A percentile compares a stretch with the other conserved stretches of the same genome.
These are phyloP conservation scores for Agaricus blazei DNA, from an alignment of 768 basidiomycete genomes.

Conservation along the genomic window DNA sequence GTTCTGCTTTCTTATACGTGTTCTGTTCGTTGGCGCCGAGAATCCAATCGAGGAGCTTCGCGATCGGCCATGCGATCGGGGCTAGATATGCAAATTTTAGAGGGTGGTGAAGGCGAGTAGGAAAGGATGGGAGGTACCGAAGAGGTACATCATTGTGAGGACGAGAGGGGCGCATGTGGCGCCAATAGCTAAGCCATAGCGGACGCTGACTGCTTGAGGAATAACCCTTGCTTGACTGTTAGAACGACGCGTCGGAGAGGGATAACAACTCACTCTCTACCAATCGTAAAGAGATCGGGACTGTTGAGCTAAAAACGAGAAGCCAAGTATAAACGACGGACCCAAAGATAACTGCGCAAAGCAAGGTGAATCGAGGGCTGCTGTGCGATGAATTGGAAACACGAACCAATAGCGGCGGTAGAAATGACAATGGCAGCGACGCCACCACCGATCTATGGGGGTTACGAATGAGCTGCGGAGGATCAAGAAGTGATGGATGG, in stretches of 20 bases:
- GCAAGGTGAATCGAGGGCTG: conserved; percentile 2
- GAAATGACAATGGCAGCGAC: conserved; percentile 75
- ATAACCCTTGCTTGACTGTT: conserved; percentile 37
- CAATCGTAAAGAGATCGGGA: conserved; percentile 24
- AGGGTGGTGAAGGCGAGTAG: conserved; percentile 1
- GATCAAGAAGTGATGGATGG: neutral
- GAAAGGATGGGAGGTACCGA: conserved; percentile 22
- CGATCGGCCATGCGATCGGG: conserved; percentile 79
- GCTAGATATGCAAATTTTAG: conserved; percentile 27
- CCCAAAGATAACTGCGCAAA: conserved; percentile 74
- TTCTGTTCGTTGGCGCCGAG: conserved; percentile 70
- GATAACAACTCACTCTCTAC: conserved; percentile 61
- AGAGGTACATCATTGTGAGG: conserved; percentile 63
- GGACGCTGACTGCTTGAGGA: conserved; percentile 70
- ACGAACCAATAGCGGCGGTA: conserved; percentile 64
- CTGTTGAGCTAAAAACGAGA: neutral
- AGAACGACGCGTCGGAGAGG: neutral
- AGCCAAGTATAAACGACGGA: conserved; percentile 26
- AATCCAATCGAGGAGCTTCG: conserved; percentile 74
- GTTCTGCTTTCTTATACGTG: conserved; percentile 80
- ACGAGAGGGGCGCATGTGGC: conserved; percentile 76
- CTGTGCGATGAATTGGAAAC: neutral
- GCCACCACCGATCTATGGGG: conserved; percentile 49
- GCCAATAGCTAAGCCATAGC: conserved; percentile 79
- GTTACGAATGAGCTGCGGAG: neutral